phyloP scores from a whole-genome alignment of 345 rosid genomes.

The Eucalyptus sp. region DNA sequence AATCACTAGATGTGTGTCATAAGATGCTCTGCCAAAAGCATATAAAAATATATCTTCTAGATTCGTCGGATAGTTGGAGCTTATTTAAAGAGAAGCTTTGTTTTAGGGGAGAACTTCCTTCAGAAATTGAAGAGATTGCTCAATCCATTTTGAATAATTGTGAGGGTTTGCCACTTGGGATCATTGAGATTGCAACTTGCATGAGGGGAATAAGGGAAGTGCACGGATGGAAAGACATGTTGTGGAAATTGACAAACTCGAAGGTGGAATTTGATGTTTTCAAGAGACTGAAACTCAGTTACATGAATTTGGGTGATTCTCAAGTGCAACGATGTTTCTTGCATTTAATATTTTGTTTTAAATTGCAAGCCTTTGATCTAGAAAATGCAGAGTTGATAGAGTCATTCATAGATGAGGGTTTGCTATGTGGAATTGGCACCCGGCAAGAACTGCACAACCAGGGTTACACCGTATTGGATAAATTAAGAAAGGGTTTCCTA shows the following conservation, averaged over 20 bases:
- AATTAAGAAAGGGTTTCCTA: not conserved
- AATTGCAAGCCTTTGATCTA: rapidly evolving
- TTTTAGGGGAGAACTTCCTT: not conserved
- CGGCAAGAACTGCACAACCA: rapidly evolving
- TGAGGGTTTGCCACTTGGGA: conserved; percentile 3
- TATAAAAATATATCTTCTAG: not conserved
- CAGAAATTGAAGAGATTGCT: rapidly evolving
- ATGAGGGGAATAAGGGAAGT: not conserved
- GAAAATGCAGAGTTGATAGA: not conserved
- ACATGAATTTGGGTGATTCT: not conserved
- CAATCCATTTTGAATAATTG: not conserved
- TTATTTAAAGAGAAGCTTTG: rapidly evolving
- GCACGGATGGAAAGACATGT: not conserved
- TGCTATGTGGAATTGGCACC: not conserved
- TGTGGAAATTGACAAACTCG: not conserved
- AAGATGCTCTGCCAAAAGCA: not conserved
- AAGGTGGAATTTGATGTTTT: not conserved
- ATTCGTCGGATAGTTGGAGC: rapidly evolving
- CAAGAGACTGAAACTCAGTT: not conserved
- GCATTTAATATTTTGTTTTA: not conserved
- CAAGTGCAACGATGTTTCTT: conserved; percentile 6
- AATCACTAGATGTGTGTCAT: not conserved
- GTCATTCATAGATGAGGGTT: conserved; percentile 3
- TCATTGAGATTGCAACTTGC: not conserved
- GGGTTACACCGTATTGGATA: not conserved